Percentiles rank a stretch among this genome's conserved stretches.
Evolutionary conservation across 371 early-diverging fungal genomes (phyloP).

Genomic region (Mucor saturninus): DNA sequence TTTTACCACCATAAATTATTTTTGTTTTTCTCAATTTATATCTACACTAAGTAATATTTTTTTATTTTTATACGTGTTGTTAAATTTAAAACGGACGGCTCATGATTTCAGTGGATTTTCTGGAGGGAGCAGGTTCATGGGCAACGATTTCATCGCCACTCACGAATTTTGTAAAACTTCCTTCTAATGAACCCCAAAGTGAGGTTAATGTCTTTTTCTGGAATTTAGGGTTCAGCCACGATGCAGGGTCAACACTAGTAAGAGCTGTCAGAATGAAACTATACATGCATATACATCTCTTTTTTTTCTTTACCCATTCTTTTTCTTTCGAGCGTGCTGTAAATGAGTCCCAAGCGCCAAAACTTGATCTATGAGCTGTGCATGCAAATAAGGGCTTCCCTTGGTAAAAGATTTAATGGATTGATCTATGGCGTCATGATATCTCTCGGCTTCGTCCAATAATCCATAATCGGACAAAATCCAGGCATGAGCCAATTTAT

Average conservation of each 20-base stretch:
- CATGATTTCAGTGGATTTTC: constrained; percentile 59
- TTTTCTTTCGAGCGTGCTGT: constrained; percentile 44
- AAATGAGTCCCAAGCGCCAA: constrained; percentile 56
- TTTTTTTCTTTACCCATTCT: constrained; percentile 38
- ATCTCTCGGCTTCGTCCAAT: constrained; percentile 71
- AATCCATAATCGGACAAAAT: constrained; percentile 82
- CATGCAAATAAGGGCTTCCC: constrained; percentile 80
- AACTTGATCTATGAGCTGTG: constrained; percentile 66
- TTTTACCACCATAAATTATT: too few species aligned
- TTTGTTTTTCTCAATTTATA: too few species aligned
- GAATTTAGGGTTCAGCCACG: constrained; percentile 65
- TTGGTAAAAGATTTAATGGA: constrained; percentile 74
- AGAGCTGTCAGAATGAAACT: constrained; percentile 15
- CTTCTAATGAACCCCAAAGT: constrained; percentile 72
- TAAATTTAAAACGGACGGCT: constrained; percentile 22
- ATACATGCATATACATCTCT: neutral
- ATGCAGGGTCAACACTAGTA: constrained; percentile 38
- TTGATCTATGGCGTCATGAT: constrained; percentile 77
- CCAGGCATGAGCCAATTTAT: constrained; percentile 85
- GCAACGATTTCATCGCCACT: constrained; percentile 62
- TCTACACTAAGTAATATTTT: neutral
- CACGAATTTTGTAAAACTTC: constrained; percentile 74
- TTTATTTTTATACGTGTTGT: too few species aligned
- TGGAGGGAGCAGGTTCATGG: constrained; percentile 35
- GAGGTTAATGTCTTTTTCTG: constrained; percentile 68